Conservation (phyloP, 192 early-diverging fungal species). For the Coemansia sp. region DNA sequence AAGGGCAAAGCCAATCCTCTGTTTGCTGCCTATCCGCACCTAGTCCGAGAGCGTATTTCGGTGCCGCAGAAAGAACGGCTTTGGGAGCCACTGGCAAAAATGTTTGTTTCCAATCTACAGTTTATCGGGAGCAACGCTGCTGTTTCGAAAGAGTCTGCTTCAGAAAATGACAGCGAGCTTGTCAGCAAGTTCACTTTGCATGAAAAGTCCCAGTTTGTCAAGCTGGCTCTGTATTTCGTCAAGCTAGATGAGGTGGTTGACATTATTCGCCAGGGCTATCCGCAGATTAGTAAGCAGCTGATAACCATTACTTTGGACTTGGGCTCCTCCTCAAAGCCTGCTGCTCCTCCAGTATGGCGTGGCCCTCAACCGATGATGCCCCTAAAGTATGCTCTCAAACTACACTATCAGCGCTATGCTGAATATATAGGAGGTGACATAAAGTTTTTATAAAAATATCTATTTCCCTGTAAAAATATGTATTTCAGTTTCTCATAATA, state of each 20-base stretch:
- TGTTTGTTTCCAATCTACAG: conserved; percentile 53
- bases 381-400: conserved; percentile 40
- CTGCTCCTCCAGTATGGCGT: conserved; percentile 27
- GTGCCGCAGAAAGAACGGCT: conserved; percentile 63
- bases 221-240: conserved; percentile 62
- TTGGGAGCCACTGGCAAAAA: conserved; percentile 68
- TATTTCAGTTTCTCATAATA: too few relatives aligned
- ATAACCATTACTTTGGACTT: conserved; percentile 70
- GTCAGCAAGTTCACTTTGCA: conserved; percentile 54
- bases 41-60: conserved; percentile 55
- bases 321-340: conserved; percentile 13
- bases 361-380: conserved; percentile 46
- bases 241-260: conserved; percentile 62
- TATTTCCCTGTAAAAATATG: too few relatives aligned
- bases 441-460: too few relatives aligned
- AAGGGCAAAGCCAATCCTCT: conserved; percentile 36
- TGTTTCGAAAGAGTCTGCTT: neutral
- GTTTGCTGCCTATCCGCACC: conserved; percentile 60
- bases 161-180: conserved; percentile 16
- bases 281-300: conserved; percentile 62
- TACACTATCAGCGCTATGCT: conserved; percentile 23
- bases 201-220: conserved; percentile 63
- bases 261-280: conserved; percentile 62
- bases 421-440: too few relatives aligned
- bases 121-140: conserved; percentile 14